A percentile compares a stretch with the other conserved stretches of the same genome.
These are phyloP conservation scores for Fusarium nodosum DNA, from an alignment of 2,329 filamentous ascomycete species.

Conservation along the genomic window DNA sequence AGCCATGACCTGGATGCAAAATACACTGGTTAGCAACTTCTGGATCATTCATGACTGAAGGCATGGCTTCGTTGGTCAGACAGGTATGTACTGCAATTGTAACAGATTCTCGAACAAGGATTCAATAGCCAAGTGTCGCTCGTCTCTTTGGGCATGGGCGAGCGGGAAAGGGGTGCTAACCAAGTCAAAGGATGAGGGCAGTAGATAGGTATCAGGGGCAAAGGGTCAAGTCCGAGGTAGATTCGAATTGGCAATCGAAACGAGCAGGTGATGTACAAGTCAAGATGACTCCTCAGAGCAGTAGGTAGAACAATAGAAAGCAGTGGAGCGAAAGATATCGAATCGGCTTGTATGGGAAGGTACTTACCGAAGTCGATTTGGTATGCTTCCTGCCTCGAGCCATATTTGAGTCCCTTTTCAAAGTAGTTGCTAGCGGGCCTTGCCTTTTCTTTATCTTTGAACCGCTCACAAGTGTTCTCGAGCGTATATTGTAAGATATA, in stretches of 20 bases:
- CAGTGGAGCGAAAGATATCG: conserved; percentile 16
- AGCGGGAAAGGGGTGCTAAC: conserved; percentile 50
- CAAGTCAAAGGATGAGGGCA: conserved; percentile 29
- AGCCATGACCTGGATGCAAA: conserved; percentile 56
- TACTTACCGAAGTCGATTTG: conserved; percentile 38
- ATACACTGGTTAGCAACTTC: conserved; percentile 37
- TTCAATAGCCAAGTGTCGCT: conserved; percentile 6
- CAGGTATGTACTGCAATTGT: neutral
- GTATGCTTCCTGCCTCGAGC: conserved; percentile 41
- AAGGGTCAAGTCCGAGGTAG: conserved; percentile 35
- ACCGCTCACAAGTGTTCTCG: conserved; percentile 1
- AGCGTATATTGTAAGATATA: neutral
- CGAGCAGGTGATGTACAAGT: conserved; percentile 39
- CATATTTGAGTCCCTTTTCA: conserved; percentile 29
- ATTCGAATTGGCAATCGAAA: conserved; percentile 45
- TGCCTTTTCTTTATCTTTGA: neutral
- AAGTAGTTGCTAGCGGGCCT: conserved; percentile 2
- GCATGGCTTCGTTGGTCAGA: neutral
- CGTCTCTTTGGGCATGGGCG: conserved; percentile 16
- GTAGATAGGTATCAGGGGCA: conserved; percentile 27
- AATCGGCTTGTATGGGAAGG: conserved; percentile 3
- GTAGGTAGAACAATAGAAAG: conserved; percentile 35
- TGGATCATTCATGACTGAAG: conserved; percentile 1
- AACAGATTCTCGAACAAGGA: neutral
- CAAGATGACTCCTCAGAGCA: conserved; percentile 18